Percentiles rank a stretch among this genome's conserved stretches.
These are phyloP conservation scores for Candida patagonica DNA, from an alignment of 805 yeast species.

Conservation along the genomic window DNA sequence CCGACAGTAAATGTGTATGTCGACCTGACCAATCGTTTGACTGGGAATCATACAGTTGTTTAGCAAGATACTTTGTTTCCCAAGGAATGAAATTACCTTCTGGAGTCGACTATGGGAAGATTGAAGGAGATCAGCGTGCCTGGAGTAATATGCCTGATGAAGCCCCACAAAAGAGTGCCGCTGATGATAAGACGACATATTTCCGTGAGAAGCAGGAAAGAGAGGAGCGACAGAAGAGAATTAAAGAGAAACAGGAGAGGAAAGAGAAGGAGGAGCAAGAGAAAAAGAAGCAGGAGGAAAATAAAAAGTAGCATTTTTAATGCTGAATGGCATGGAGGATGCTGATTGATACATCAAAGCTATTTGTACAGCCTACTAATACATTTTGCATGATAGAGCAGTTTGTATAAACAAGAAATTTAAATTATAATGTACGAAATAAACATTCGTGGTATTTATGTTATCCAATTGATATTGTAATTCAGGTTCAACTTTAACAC, in stretches of 20 bases:
- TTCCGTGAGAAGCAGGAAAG: neutral
- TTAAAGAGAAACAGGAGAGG: neutral
- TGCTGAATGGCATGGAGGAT: too few relatives aligned
- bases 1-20: conserved; percentile 50
- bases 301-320: neutral
- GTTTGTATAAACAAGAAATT: too few relatives aligned
- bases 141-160: neutral
- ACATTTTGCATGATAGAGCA: too few relatives aligned
- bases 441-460: too few relatives aligned
- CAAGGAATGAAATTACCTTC: conserved; percentile 16
- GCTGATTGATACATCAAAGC: too few relatives aligned
- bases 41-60: conserved; percentile 31
- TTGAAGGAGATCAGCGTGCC: conserved; percentile 17
- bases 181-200: neutral
- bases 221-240: neutral
- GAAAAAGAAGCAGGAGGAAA: neutral
- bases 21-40: conserved; percentile 27
- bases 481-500: too few relatives aligned
- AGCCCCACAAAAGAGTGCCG: neutral
- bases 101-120: conserved; percentile 17
- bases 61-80: conserved; percentile 26
- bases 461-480: too few relatives aligned
- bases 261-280: neutral
- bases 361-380: too few relatives aligned
- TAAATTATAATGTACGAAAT: too few relatives aligned